These are phyloP conservation scores for Erythrophleum ivorense DNA, from an alignment of 331 rosid species.

Conservation along the genomic window DNA sequence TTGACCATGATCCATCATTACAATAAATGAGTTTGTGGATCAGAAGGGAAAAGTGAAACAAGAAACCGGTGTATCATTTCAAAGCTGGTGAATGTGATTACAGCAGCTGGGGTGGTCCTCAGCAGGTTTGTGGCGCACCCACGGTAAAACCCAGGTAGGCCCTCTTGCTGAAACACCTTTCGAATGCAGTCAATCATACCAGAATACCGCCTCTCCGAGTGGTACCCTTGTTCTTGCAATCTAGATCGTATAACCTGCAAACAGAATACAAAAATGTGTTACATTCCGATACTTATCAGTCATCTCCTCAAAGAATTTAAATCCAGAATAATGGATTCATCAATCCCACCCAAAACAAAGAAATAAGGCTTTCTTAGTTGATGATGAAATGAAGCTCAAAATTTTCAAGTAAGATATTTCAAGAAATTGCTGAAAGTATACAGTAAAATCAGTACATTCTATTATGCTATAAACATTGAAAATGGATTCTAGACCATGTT, in stretches of 20 bases:
- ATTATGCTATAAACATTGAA: constrained; percentile 11
- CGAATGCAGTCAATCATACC: constrained; percentile 71
- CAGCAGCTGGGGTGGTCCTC: constrained; percentile 93
- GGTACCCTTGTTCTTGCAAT: constrained; percentile 92
- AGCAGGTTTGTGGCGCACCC: constrained; percentile 89
- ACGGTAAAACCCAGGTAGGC: constrained; percentile 80
- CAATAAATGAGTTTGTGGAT: constrained; percentile 58
- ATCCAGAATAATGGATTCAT: constrained; percentile 3
- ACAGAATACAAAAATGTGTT: constrained; percentile 30
- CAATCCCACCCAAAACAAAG: constrained; percentile 11
- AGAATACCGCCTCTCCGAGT: constrained; percentile 82
- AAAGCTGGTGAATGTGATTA: constrained; percentile 89
- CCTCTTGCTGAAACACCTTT: constrained; percentile 85
- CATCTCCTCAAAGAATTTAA: constrained; percentile 13
- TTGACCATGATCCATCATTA: constrained; percentile 35
- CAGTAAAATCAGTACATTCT: not conserved
- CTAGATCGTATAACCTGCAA: constrained; percentile 87
- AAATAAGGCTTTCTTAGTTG: constrained; percentile 23
- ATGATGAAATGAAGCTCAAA: not conserved
- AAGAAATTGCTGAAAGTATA: not conserved
- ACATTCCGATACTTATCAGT: constrained; percentile 20
- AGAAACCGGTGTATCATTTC: constrained; percentile 93
- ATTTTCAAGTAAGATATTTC: not conserved
- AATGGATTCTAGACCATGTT: constrained; percentile 7
- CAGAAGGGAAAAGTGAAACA: constrained; percentile 65